phyloP scores from a whole-genome alignment of 768 basidiomycete species.

The Boletus edulis region DNA sequence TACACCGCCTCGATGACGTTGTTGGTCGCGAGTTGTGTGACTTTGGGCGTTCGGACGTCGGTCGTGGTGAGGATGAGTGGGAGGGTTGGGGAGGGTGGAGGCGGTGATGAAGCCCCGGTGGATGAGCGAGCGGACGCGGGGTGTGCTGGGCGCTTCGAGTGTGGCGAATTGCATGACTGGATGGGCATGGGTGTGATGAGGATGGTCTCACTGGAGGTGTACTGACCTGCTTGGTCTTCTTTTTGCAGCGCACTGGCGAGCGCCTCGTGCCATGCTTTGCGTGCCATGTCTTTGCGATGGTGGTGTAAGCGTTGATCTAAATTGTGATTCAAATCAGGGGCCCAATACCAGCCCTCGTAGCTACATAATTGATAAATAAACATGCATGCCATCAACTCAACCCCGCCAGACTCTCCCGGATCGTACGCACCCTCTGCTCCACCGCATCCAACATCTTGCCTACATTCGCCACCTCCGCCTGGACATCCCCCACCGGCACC shows the following conservation, averaged over 20 bases:
- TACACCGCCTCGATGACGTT: conserved; percentile 57
- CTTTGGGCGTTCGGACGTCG: conserved; percentile 72
- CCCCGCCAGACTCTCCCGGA: conserved; percentile 43
- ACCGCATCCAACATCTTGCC: conserved; percentile 51
- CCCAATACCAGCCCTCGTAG: too few relatives aligned
- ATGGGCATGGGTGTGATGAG: background rate
- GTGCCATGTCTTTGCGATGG: conserved; percentile 1
- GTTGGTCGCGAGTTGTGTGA: conserved; percentile 28
- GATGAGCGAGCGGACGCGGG: conserved; percentile 65
- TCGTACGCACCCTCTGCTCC: conserved; percentile 52
- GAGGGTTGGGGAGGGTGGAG: conserved; percentile 37
- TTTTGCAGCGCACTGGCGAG: conserved; percentile 41
- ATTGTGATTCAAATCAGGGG: too few relatives aligned
- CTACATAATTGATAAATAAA: too few relatives aligned
- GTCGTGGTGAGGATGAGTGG: conserved; percentile 69
- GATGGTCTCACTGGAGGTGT: rapidly evolving
- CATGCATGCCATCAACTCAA: conserved; percentile 22
- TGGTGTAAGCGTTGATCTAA: background rate
- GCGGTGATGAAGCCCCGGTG: conserved; percentile 58
- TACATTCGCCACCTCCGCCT: conserved; percentile 48
- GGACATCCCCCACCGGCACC: conserved; percentile 33
- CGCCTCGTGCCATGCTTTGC: conserved; percentile 45
- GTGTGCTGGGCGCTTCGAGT: conserved; percentile 30
- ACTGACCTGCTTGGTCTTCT: conserved; percentile 36
- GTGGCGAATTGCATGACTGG: conserved; percentile 56